Base-by-base conservation (phyloP, 2,329 filamentous ascomycete genomes). In the Aulographum hederae region DNA sequence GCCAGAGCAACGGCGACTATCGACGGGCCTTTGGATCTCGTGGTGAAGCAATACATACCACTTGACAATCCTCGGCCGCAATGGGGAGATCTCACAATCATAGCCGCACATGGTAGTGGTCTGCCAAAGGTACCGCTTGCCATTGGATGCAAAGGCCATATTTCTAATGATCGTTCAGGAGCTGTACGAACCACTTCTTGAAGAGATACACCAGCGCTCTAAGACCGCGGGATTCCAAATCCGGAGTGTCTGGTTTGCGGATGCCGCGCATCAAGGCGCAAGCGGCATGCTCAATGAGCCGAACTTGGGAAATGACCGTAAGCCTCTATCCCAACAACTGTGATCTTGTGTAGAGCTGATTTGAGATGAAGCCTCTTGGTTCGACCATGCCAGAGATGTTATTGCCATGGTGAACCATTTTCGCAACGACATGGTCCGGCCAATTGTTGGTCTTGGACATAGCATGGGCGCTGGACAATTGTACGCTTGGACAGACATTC, bases 101-200 rank as follows among this genome's bases (percentile, higher is more conserved):
- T 95, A 33, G 82, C 69, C 8, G 76, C 77, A 4, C 85, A 94
- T 55, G 86, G 82, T 30, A 94, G 93, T 57, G 86, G 77, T 8
- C 93, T 94, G 42, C 78, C 81, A 10, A 95, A 94, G 65, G 79
- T 79, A 51, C n/a, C n/a, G n/a, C 26, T 35, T 10, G 34, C n/a
- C 23, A 23, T 5, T 6, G n/a, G 6, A 8, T 10, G 18, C 14
- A n/a, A 4, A 26, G 12, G 3, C 12, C 4, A 15, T 27, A 28
- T 10, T 25, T 30, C 29, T 30, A 33, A 46, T 23, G 42, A 18
- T 38, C 3, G 17, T 2, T 1, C 34, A 84, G 78, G 86, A 95
- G 60, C 56, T 94, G 2, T 94, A 94, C 47, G 85, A 94, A 45
- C 79, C 86, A 0, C 59, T 94, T 0, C 94, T 84, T 78, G 80